A percentile compares a stretch with the other conserved stretches of the same genome.
These are phyloP conservation scores for Thermomyces lanuginosus DNA, from an alignment of 2,329 filamentous ascomycete genomes.

Conservation along the genomic window DNA sequence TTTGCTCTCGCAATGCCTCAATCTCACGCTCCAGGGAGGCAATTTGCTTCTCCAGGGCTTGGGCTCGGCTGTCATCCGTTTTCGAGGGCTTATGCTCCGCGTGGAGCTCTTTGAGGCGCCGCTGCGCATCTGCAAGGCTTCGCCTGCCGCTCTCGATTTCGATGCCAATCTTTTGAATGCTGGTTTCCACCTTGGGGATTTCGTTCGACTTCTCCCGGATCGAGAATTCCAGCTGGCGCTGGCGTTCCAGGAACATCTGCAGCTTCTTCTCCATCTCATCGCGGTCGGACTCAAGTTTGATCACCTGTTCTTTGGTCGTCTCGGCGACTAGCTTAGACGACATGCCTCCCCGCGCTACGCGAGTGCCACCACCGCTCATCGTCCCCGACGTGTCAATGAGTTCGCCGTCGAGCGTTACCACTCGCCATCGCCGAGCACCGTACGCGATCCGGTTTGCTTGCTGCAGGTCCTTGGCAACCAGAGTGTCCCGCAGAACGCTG, in stretches of 20 bases:
- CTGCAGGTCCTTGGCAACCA: slow-evolving; percentile 82
- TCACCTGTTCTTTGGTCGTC: slow-evolving; percentile 72
- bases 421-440: slow-evolving; percentile 81
- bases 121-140: slow-evolving; percentile 69
- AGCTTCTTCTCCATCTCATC: slow-evolving; percentile 73
- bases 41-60: slow-evolving; percentile 61
- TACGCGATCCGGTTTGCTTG: slow-evolving; percentile 97
- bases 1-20: slow-evolving; percentile 64
- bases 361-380: slow-evolving; percentile 91
- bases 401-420: slow-evolving; percentile 87
- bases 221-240: slow-evolving; percentile 59
- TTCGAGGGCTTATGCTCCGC: slow-evolving; percentile 68
- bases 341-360: slow-evolving; percentile 85
- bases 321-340: slow-evolving; percentile 87
- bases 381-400: slow-evolving; percentile 97
- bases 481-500: slow-evolving; percentile 83
- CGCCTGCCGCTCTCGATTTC: slow-evolving; percentile 76
- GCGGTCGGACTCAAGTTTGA: slow-evolving; percentile 71
- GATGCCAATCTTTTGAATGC: slow-evolving; percentile 75
- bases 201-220: slow-evolving; percentile 58
- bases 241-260: slow-evolving; percentile 67
- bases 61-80: slow-evolving; percentile 58
- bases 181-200: slow-evolving; percentile 72
- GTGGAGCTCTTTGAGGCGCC: slow-evolving; percentile 68
- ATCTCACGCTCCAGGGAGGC: slow-evolving; percentile 59